A percentile compares a stretch with the other conserved stretches of the same genome.
Evolutionary conservation across 2,329 filamentous ascomycete genomes (phyloP).

Genomic region (Triangularia verruculosa): DNA sequence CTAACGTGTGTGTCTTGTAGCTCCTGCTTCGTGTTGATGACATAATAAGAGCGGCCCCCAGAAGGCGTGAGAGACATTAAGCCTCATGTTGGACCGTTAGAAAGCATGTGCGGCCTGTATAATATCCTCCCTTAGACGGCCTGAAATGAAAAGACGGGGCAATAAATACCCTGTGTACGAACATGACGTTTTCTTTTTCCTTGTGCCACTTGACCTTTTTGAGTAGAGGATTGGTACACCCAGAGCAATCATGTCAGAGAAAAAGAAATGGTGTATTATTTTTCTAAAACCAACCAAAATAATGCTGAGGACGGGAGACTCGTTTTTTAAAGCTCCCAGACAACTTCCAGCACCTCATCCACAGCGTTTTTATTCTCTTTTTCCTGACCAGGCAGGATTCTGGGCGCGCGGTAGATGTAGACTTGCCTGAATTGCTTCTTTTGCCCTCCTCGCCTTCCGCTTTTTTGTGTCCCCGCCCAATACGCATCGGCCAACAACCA

Average conservation of each 20-base stretch:
- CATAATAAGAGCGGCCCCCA: constrained; percentile 90
- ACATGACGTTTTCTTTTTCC: not conserved
- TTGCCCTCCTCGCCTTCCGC: constrained; percentile 6
- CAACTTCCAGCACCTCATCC: constrained; percentile 49
- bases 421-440: constrained; percentile 47
- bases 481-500: constrained; percentile 46
- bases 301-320: too few relatives aligned
- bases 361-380: constrained; percentile 40
- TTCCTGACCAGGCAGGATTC: constrained; percentile 31
- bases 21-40: constrained; percentile 92
- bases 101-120: not conserved
- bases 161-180: not conserved
- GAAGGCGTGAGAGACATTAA: constrained; percentile 65
- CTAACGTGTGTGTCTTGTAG: constrained; percentile 44
- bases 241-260: not conserved
- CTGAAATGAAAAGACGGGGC: not conserved
- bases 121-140: not conserved
- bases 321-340: constrained; percentile 38
- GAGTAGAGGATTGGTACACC: too few relatives aligned
- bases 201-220: not conserved
- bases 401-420: constrained; percentile 47
- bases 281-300: not conserved
- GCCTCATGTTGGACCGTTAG: not conserved
- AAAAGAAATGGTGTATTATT: not conserved
- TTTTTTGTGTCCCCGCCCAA: constrained; percentile 9